A percentile compares a stretch with the other conserved stretches of the same genome.
Conservation (phyloP, 106 monocot species). For the Vanilla planifolia region DNA sequence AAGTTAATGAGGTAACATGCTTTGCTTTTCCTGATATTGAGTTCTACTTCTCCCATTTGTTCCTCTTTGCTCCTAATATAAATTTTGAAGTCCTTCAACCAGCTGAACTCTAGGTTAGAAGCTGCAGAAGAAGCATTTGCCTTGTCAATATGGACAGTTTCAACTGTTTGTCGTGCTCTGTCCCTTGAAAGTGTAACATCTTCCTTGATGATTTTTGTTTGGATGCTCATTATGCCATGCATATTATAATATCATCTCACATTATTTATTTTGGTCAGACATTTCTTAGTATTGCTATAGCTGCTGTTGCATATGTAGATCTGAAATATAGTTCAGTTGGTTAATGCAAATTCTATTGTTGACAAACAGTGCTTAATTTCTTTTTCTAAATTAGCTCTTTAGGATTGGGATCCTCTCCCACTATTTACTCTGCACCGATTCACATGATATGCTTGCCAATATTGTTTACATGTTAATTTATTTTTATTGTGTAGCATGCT, state of each 20-base stretch:
- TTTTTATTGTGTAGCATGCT: too few relatives aligned
- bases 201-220: constrained; percentile 3
- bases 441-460: too few relatives aligned
- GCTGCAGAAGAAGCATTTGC: constrained; percentile 95
- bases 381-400: not conserved
- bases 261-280: not conserved
- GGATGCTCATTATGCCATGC: not conserved
- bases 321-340: not conserved
- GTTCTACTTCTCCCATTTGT: not conserved
- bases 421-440: not conserved
- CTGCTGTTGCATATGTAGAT: constrained; percentile 1
- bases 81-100: constrained; percentile 17
- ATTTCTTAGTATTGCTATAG: not conserved
- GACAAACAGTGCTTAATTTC: not conserved
- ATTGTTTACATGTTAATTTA: too few relatives aligned
- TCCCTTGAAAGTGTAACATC: constrained; percentile 89
- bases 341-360: not conserved
- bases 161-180: constrained; percentile 79
- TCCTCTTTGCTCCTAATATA: constrained; percentile 6
- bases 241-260: not conserved
- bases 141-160: constrained; percentile 80
- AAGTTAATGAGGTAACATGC: constrained; percentile 54
- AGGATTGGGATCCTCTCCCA: too few relatives aligned
- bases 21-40: not conserved
- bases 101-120: constrained; percentile 75